Evolutionary conservation across 306 rosid genomes (phyloP).

Genomic region (Vigna nakashimae): DNA sequence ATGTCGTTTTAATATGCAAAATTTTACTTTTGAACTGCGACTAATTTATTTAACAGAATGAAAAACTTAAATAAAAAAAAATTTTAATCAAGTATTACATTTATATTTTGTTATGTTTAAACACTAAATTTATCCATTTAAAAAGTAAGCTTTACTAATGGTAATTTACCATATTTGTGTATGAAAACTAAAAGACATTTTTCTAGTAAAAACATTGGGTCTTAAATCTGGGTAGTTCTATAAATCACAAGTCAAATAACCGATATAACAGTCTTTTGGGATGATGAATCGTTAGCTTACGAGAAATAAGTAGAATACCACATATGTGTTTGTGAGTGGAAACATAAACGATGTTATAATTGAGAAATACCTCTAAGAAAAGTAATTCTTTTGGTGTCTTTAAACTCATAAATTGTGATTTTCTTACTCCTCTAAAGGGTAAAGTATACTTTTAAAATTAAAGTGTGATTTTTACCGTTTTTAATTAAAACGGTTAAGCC

Average conservation of each 20-base stretch:
- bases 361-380: too few relatives aligned
- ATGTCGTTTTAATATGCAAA: too few relatives aligned
- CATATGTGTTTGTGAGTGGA: not conserved
- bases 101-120: too few relatives aligned
- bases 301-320: not conserved
- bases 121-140: too few relatives aligned
- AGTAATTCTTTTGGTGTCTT: not conserved
- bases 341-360: not conserved
- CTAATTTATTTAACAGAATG: too few relatives aligned
- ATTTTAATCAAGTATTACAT: too few relatives aligned
- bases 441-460: not conserved
- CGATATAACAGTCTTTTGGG: not conserved
- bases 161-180: too few relatives aligned
- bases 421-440: not conserved
- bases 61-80: too few relatives aligned
- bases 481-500: constrained; percentile 3
- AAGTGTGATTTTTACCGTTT: not conserved
- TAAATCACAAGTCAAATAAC: not conserved
- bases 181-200: too few relatives aligned
- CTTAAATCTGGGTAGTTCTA: not conserved
- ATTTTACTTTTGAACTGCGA: too few relatives aligned
- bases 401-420: not conserved
- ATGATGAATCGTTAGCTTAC: too few relatives aligned
- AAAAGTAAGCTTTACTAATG: too few relatives aligned
- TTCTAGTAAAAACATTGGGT: not conserved